Evolutionary conservation across 768 basidiomycete species (phyloP).

Genomic region (Tricholoma sp.): DNA sequence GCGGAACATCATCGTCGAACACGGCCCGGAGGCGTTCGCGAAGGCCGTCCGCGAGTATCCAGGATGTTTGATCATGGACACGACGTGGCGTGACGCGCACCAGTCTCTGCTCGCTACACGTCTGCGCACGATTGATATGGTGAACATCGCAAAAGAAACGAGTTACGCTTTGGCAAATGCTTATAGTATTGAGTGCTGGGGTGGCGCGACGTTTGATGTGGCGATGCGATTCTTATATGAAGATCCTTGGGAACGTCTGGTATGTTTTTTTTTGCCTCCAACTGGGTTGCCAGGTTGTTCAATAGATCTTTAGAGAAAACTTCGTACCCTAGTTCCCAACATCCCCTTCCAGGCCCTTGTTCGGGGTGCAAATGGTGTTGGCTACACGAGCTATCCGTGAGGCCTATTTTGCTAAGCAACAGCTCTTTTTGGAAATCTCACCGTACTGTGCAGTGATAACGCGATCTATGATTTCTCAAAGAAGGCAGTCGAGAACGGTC

Average conservation of each 20-base stretch:
- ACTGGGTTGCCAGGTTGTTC: not conserved
- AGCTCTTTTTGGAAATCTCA: not conserved
- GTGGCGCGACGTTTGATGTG: conserved; percentile 98
- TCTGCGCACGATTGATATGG: conserved; percentile 94
- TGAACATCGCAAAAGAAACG: conserved; percentile 97
- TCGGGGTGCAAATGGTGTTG: conserved; percentile 98
- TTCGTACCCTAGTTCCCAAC: conserved; percentile 95
- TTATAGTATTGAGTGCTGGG: conserved; percentile 98
- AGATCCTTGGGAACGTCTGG: conserved; percentile 98
- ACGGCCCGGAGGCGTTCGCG: conserved; percentile 97
- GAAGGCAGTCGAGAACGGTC: conserved; percentile 98
- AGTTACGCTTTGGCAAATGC: conserved; percentile 93
- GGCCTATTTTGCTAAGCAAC: conserved; percentile 20
- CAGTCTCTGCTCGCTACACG: conserved; percentile 97
- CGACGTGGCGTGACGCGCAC: conserved; percentile 99
- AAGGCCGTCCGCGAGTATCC: conserved; percentile 97
- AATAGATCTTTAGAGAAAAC: conserved; percentile 54
- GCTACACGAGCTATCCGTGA: conserved; percentile 97
- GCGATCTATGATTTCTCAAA: conserved; percentile 99
- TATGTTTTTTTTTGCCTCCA: conserved; percentile 30
- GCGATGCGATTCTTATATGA: conserved; percentile 99
- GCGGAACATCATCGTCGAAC: conserved; percentile 98
- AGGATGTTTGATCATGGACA: conserved; percentile 95
- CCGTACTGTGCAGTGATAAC: conserved; percentile 63
- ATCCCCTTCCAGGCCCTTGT: conserved; percentile 98